Evolutionary conservation across 805 yeast genomes (phyloP).

Genomic region (Starmerella vaccinii): DNA sequence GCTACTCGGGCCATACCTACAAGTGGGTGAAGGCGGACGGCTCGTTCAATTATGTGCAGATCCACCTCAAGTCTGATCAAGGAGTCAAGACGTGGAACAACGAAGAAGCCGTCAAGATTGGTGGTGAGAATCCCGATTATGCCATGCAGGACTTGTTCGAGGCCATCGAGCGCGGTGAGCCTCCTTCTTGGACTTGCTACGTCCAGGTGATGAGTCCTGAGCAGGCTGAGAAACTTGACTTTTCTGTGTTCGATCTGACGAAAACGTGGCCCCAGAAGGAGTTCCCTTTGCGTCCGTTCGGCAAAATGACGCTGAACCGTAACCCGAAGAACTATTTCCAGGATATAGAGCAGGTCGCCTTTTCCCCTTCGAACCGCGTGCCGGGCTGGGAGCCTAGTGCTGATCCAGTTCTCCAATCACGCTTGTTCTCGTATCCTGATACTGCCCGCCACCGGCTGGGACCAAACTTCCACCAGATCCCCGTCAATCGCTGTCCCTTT

Average conservation of each 20-base stretch:
- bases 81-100: conserved; percentile 40
- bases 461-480: conserved; percentile 54
- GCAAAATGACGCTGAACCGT: conserved; percentile 44
- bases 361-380: conserved; percentile 61
- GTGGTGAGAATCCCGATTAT: conserved; percentile 45
- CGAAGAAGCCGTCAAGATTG: conserved; percentile 40
- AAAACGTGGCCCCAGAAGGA: conserved; percentile 50
- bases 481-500: conserved; percentile 52
- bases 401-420: conserved; percentile 67
- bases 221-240: conserved; percentile 43
- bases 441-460: conserved; percentile 72
- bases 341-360: conserved; percentile 49
- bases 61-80: conserved; percentile 43
- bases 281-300: conserved; percentile 47
- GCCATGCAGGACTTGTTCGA: conserved; percentile 38
- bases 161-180: conserved; percentile 40
- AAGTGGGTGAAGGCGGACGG: conserved; percentile 46
- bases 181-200: conserved; percentile 44
- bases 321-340: conserved; percentile 48
- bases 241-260: conserved; percentile 44
- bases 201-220: conserved; percentile 52
- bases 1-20: conserved; percentile 57
- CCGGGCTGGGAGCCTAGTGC: conserved; percentile 69
- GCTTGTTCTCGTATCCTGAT: conserved; percentile 66
- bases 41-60: conserved; percentile 45